Evolutionary conservation across 495 filamentous ascomycete species (phyloP), one percentile per base, ranked within the genome.

Genomic region (Aspergillus conjunctus): DNA sequence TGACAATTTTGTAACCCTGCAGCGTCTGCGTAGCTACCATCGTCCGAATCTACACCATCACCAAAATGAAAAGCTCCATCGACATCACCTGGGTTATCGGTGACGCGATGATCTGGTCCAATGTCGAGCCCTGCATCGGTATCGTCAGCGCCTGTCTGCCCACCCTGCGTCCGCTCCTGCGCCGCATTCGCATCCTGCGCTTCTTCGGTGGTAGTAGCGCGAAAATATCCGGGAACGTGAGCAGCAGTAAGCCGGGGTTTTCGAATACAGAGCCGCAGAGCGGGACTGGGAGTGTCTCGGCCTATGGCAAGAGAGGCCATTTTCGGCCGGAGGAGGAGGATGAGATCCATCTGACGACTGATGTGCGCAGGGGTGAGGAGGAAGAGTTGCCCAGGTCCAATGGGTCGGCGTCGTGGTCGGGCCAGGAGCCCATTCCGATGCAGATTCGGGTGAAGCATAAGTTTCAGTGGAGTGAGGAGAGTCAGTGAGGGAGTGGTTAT

Each of bases 1-100:
- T 60, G 46, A 66, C 12, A 32, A 11, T 26, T 2, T 26, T 2
- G 26, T 26, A 26, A n/a, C 30, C 4, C 22, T 37, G 21, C 46
- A 72, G 71, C 49, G 68, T 68, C 55, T 71, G 66, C 43, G 58
- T 69, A 12, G 67, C 59, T 7, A 70, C 63, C 7, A 65, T 70
- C 33, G 34, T 69, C 7, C 67, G 72, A 8, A 63, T 66, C 34
- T 59, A 59, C 31, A 52, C 60, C 17, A 53, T 68, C 18, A 63
- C 51, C 2, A 33, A 48, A 9, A 33, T 67, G 9, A 66, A 63
- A 10, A 11, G 32, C 9, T 64, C 65, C 7, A 32, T 65, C 32
- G 62, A 66, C 21, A 55, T 64, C 56, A 64, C 63, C 30, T 68
- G 63, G 62, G 53, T 53, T 7, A 60, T 68, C 18, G 63, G 64